phyloP scores from a whole-genome alignment of 768 basidiomycete species.

The Phylloporus sp. region DNA sequence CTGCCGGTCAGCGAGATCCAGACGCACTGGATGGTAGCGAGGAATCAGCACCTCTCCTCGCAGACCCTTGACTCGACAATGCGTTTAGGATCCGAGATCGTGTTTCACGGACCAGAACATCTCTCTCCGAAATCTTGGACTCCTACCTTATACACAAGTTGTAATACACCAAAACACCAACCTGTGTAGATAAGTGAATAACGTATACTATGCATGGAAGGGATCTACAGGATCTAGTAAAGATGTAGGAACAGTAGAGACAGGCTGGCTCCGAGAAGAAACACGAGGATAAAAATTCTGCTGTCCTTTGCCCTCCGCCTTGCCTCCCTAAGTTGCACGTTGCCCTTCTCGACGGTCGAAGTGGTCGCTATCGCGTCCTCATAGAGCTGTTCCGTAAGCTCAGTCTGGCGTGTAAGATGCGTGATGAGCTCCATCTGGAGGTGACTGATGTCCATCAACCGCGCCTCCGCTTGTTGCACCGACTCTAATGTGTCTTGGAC shows the following conservation, averaged over 20 bases:
- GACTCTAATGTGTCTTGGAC: conserved; percentile 85
- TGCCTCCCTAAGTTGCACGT: conserved; percentile 86
- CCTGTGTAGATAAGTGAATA: conserved; percentile 2
- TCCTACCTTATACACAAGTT: background rate
- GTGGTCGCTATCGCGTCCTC: conserved; percentile 91
- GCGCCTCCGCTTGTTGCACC: conserved; percentile 88
- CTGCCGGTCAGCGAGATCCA: conserved; percentile 51
- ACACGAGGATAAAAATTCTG: conserved; percentile 84
- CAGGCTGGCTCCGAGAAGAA: conserved; percentile 87
- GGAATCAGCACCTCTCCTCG: conserved; percentile 56
- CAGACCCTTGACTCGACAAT: background rate
- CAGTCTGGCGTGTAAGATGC: conserved; percentile 86
- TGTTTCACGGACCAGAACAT: background rate
- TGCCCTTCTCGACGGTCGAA: conserved; percentile 83
- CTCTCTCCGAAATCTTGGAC: background rate
- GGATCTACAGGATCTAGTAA: conserved; percentile 49
- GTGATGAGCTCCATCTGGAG: conserved; percentile 89
- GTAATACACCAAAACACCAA: conserved; percentile 1
- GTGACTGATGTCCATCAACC: conserved; percentile 87
- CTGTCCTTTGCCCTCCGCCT: conserved; percentile 82
- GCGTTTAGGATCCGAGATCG: background rate
- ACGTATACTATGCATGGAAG: conserved; percentile 4
- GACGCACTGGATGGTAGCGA: conserved; percentile 58
- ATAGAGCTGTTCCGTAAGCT: conserved; percentile 89
- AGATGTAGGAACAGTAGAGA: conserved; percentile 91